Percentiles rank a stretch among this genome's conserved stretches.
Evolutionary conservation across 169 alveolate species (phyloP).

Genomic region (Plasmodium gonderi): DNA sequence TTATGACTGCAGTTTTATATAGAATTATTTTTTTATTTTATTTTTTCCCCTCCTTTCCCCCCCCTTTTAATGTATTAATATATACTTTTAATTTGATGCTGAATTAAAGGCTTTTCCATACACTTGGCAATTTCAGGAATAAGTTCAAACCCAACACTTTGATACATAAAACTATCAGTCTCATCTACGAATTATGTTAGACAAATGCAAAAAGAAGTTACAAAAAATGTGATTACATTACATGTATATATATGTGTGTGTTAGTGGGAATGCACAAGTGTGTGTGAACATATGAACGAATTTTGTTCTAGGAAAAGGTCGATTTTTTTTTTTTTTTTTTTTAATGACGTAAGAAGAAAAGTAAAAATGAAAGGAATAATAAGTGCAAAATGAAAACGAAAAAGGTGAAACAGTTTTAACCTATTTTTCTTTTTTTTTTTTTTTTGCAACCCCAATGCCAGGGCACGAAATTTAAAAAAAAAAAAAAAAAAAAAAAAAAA

Average conservation of each 20-base stretch:
- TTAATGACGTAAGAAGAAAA: neutral
- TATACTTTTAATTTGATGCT: constrained; percentile 83
- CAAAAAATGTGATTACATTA: neutral
- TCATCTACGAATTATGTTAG: constrained; percentile 81
- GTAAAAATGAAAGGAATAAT: neutral
- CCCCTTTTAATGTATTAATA: neutral
- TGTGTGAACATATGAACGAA: neutral
- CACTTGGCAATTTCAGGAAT: constrained; percentile 95
- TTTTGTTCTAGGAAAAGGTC: neutral
- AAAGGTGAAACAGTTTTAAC: neutral
- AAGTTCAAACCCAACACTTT: constrained; percentile 95
- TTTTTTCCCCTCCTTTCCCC: neutral
- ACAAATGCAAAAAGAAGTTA: constrained; percentile 9
- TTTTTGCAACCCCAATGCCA: neutral
- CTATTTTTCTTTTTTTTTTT: neutral
- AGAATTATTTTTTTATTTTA: constrained; percentile 8
- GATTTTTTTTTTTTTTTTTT: too few relatives aligned
- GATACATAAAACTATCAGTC: constrained; percentile 96
- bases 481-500: neutral
- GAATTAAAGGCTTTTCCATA: constrained; percentile 91
- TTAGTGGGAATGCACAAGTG: neutral
- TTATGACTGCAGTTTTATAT: neutral
- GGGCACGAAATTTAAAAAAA: neutral
- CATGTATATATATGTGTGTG: neutral
- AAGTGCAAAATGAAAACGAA: neutral